Evolutionary conservation across 1,284 basidiomycete genomes (phyloP).

Genomic region (Inonotus hispidus): DNA sequence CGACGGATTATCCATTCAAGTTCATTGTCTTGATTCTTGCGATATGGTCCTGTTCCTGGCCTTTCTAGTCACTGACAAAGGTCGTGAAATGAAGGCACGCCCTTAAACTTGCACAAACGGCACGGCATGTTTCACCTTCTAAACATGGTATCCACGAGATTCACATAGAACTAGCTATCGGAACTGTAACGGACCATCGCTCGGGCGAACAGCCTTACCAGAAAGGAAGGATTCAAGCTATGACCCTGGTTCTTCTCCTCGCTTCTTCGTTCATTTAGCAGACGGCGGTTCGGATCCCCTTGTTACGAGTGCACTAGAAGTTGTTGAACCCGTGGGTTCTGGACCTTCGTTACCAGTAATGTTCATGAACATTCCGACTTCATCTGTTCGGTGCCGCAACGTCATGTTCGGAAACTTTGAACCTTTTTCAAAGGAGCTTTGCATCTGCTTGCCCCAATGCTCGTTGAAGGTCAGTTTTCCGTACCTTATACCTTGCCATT

Average conservation of each 20-base stretch:
- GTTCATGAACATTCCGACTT: background rate
- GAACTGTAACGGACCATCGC: background rate
- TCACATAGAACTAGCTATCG: background rate
- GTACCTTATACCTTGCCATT: too few relatives aligned
- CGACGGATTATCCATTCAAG: background rate
- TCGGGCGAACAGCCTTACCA: background rate
- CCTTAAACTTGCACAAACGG: background rate
- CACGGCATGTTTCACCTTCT: background rate
- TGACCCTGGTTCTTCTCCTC: background rate
- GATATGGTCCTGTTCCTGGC: background rate
- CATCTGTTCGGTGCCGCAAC: background rate
- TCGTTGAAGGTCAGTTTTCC: too few relatives aligned
- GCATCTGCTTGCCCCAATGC: too few relatives aligned
- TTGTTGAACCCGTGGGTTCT: background rate
- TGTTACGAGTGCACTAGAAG: background rate
- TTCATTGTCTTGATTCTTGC: background rate
- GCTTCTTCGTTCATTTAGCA: background rate
- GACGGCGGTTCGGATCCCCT: background rate
- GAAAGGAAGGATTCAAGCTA: background rate
- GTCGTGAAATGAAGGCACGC: background rate
- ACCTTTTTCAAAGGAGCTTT: too few relatives aligned
- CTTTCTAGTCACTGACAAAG: background rate
- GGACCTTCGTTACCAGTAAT: background rate
- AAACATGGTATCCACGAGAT: background rate
- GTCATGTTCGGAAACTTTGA: constrained; percentile 1